Conservation (phyloP, 1,139 yeast species). For the Hyphopichia fennica region DNA sequence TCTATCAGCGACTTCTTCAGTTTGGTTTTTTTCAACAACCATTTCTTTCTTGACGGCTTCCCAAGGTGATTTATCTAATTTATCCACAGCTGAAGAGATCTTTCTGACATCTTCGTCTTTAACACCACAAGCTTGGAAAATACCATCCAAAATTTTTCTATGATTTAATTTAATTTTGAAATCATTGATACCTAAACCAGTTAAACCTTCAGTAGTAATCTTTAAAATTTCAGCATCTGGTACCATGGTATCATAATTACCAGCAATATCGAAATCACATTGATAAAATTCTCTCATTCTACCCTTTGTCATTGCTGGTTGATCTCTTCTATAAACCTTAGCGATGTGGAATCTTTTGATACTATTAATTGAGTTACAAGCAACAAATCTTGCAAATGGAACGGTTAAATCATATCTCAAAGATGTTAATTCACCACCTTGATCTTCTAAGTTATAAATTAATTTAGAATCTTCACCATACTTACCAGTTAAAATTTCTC, state of each 20-base stretch:
- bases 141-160: conserved; percentile 93
- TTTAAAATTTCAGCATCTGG: conserved; percentile 91
- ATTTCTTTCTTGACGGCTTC: conserved; percentile 89
- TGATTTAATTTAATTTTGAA: conserved; percentile 92
- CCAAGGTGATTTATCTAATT: conserved; percentile 95
- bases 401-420: conserved; percentile 95
- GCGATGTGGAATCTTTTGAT: conserved; percentile 97
- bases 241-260: conserved; percentile 87
- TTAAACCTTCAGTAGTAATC: conserved; percentile 79
- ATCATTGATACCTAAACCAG: conserved; percentile 78
- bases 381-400: conserved; percentile 95
- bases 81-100: conserved; percentile 93
- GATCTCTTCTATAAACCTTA: conserved; percentile 96
- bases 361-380: conserved; percentile 85
- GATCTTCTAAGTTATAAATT: conserved; percentile 93
- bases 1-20: conserved; percentile 87
- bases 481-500: conserved; percentile 94
- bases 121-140: conserved; percentile 93
- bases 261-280: conserved; percentile 97
- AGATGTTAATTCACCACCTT: conserved; percentile 96
- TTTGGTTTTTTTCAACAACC: conserved; percentile 84
- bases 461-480: conserved; percentile 97
- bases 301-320: conserved; percentile 99
- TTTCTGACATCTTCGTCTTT: conserved; percentile 90
- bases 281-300: conserved; percentile 99